phyloP scores from a whole-genome alignment of 116 monocot species.

The Dioscorea cayenensis region DNA sequence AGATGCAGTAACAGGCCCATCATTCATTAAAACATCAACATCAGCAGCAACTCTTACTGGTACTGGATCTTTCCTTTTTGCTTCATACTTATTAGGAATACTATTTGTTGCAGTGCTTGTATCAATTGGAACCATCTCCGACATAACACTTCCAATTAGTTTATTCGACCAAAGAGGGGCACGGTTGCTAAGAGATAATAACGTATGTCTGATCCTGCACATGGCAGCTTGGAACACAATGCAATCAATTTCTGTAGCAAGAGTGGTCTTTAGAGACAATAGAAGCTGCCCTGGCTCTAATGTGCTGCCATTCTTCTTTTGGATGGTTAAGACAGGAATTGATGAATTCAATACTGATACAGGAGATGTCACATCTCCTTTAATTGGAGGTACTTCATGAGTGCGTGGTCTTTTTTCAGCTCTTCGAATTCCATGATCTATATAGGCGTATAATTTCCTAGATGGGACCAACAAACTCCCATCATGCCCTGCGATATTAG shows the following conservation, averaged over 20 bases:
- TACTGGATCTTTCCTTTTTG: conserved; percentile 61
- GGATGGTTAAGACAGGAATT: conserved; percentile 17
- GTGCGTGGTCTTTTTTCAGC: conserved; percentile 18
- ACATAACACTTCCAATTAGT: conserved; percentile 19
- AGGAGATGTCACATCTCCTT: conserved; percentile 37
- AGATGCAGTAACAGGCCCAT: conserved; percentile 29
- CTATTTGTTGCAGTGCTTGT: conserved; percentile 18
- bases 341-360: conserved; percentile 33
- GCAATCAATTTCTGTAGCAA: conserved; percentile 90
- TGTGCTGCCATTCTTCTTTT: conserved; percentile 37
- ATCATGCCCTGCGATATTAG: conserved; percentile 13
- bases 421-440: conserved; percentile 31
- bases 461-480: conserved; percentile 19
- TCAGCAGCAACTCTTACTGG: conserved; percentile 81
- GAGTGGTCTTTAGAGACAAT: conserved; percentile 47
- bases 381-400: conserved; percentile 22
- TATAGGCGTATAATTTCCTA: conserved; percentile 48
- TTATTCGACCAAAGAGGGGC: conserved; percentile 24
- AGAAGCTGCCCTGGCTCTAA: conserved; percentile 51
- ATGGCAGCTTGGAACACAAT: conserved; percentile 85
- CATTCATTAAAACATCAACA: conserved; percentile 52
- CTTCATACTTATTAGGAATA: conserved; percentile 36
- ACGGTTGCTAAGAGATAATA: conserved; percentile 47
- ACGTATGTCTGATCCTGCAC: conserved; percentile 77
- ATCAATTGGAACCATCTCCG: conserved; percentile 30